Evolutionary conservation across 2,329 filamentous ascomycete species (phyloP).

Genomic region (Sclerotinia subarctica): DNA sequence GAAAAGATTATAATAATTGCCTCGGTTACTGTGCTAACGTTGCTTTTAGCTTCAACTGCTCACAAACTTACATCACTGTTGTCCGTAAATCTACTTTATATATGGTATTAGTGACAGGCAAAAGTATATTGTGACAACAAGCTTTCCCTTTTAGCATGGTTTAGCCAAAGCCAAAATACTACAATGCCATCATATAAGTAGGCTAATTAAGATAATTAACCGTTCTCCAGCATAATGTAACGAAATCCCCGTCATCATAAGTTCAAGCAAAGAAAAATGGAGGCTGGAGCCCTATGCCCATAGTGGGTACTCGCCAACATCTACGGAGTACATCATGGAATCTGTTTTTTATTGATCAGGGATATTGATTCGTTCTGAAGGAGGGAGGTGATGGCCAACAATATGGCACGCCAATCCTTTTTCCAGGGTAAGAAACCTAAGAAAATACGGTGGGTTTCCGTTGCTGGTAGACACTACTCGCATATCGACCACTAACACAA

Average conservation of each 20-base stretch:
- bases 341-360: neutral
- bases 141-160: neutral
- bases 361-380: slow-evolving; percentile 9
- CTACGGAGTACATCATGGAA: neutral
- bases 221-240: neutral
- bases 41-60: no score
- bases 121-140: neutral
- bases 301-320: slow-evolving; percentile 9
- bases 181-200: slow-evolving; percentile 4
- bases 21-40: neutral
- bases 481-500: neutral
- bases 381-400: neutral
- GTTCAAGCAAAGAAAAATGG: slow-evolving; percentile 13
- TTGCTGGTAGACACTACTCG: neutral
- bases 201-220: neutral
- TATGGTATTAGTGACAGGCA: neutral
- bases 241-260: slow-evolving; percentile 2
- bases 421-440: neutral
- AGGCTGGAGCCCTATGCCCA: slow-evolving; percentile 20
- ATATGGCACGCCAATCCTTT: neutral
- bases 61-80: neutral
- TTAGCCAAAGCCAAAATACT: neutral
- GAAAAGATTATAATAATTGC: neutral
- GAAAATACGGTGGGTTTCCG: neutral
- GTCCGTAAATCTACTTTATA: neutral